Base-by-base conservation (phyloP, 441 rosid species). In the Francoa sonchifolia region DNA sequence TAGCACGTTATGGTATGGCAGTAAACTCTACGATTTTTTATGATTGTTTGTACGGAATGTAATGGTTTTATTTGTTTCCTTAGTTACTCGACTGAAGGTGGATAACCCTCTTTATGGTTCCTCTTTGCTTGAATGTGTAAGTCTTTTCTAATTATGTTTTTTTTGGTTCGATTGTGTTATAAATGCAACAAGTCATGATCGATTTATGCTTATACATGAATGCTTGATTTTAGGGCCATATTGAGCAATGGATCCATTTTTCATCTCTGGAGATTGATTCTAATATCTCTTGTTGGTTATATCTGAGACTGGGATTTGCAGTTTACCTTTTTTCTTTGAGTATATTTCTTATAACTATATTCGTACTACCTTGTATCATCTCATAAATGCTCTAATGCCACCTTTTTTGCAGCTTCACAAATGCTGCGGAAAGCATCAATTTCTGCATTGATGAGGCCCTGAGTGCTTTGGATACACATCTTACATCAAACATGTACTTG, bases 231-330 rank as follows among this genome's bases (percentile, higher is more conserved):
- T 16, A 90, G 98, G 98, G 63, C 17, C 90, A n/a, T 21, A 43
- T 82, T 45, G 96, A 80, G 59, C 98, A 90, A 47, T 90, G 98
- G 98, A 86, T 68, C 33, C 93, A 90, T 44, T 86, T 90, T 37
- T 47, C 82, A 33, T 33, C 98, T 0, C 13, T 62, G 55, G 98
- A 90, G 71, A 59, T 90, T 62, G 89, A 78, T 69, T 58, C 56
- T 16, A 58, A 74, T 66, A 42, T 78, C 5, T 0, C 18, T 26
- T 47, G n/a, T 16, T 90, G 96, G 96, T 6, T 58, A 0, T 45
- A 44, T 10, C 83, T 95, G 26, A 71, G 96, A 61, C 8, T 55
- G 47, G 94, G 93, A 2, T 54, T 0, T 41, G 33, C 15, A 21
- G 58, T 44, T 19, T 71, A 71, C 59, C 77, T 58, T 61, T 90